Percentiles rank a stretch among this genome's conserved stretches.
Evolutionary conservation across 768 basidiomycete species (phyloP).

Genomic region (Botryobasidium botryosum): DNA sequence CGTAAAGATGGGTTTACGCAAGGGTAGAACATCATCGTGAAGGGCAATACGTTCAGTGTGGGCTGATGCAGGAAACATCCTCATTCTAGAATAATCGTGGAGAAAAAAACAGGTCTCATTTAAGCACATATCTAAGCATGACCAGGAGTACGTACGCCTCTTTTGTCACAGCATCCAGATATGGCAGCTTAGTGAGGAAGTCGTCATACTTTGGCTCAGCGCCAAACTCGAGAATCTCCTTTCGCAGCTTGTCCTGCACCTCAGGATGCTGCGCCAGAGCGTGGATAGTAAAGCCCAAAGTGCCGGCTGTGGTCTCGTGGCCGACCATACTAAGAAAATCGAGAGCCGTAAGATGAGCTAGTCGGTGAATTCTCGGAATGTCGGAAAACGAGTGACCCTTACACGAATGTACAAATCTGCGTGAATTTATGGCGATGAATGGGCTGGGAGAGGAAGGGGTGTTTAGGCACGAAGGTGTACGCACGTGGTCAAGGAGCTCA

Average conservation of each 20-base stretch:
- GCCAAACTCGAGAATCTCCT: constrained; percentile 21
- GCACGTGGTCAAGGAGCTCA: constrained; percentile 9
- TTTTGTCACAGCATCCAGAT: constrained; percentile 28
- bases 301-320: constrained; percentile 27
- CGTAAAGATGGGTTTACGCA: constrained; percentile 21
- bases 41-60: constrained; percentile 27
- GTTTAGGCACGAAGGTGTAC: neutral
- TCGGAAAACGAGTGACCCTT: neutral
- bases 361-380: neutral
- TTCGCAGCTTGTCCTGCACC: constrained; percentile 24
- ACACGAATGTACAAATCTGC: constrained; percentile 2
- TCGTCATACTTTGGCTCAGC: constrained; percentile 22
- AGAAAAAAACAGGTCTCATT: neutral
- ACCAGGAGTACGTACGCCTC: constrained; percentile 20
- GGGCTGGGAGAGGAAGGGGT: no score
- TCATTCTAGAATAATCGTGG: constrained; percentile 17
- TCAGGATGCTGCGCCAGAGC: constrained; percentile 25
- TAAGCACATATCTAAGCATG: neutral
- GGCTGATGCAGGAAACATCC: constrained; percentile 26
- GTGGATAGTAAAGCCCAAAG: constrained; percentile 24
- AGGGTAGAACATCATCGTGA: constrained; percentile 28
- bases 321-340: constrained; percentile 23
- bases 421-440: no score
- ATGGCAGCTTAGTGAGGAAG: constrained; percentile 22
- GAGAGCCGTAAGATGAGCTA: constrained; percentile 1